Evolutionary conservation across 148 eudicot species (phyloP).

Genomic region (Cornus controversa): DNA sequence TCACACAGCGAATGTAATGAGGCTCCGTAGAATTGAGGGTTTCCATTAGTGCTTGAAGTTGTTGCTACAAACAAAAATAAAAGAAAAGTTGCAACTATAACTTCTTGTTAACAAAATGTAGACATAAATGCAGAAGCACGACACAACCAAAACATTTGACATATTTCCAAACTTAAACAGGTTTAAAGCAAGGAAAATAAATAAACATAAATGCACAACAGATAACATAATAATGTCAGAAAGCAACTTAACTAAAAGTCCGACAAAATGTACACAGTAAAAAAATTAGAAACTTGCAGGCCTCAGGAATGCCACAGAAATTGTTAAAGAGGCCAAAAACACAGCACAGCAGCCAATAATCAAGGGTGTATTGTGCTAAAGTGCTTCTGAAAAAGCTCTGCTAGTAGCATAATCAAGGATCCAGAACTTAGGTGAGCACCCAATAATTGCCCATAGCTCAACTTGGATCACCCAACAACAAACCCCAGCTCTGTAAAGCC

Average conservation of each 20-base stretch:
- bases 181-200: too few relatives aligned
- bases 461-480: not conserved
- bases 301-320: not conserved
- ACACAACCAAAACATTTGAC: not conserved
- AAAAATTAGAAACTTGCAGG: not conserved
- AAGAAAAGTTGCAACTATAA: not conserved
- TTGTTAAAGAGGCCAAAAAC: not conserved
- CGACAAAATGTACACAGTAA: not conserved
- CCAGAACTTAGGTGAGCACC: not conserved
- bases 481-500: not conserved
- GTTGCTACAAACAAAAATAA: slow-evolving; percentile 61
- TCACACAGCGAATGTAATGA: slow-evolving; percentile 93
- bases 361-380: not conserved
- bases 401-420: not conserved
- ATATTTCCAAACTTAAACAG: not conserved
- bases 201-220: not conserved
- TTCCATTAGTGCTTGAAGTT: slow-evolving; percentile 99
- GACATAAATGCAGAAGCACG: not conserved
- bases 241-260: not conserved
- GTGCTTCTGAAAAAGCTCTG: not conserved
- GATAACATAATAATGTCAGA: not conserved
- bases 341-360: not conserved
- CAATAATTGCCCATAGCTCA: not conserved
- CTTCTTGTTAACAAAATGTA: not conserved
- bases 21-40: slow-evolving; percentile 91